Conservation (phyloP, 2,329 filamentous ascomycete species). For the Aureobasidium pullulans region DNA sequence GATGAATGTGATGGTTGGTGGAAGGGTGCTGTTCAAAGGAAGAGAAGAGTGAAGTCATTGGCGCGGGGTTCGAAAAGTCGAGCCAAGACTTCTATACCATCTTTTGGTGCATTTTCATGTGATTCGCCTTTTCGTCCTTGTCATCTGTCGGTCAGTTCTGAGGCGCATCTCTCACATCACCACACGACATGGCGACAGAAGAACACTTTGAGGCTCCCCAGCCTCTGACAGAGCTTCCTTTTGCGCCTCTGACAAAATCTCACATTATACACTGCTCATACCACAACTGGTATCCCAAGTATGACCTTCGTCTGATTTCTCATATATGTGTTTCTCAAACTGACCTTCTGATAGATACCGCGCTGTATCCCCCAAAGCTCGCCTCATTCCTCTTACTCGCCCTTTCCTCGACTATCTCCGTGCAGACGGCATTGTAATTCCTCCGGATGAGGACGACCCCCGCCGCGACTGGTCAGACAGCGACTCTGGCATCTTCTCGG, state of each 20-base stretch:
- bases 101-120: neutral
- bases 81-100: conserved; percentile 11
- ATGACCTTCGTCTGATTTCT: conserved; percentile 17
- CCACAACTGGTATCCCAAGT: conserved; percentile 81
- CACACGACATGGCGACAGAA: conserved; percentile 1
- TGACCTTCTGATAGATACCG: conserved; percentile 55
- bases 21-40: neutral
- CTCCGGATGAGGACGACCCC: conserved; percentile 53
- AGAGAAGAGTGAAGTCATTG: conserved; percentile 2
- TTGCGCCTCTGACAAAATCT: conserved; percentile 74
- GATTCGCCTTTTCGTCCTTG: neutral
- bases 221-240: conserved; percentile 46
- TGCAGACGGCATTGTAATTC: conserved; percentile 86
- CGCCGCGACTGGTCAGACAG: conserved; percentile 36
- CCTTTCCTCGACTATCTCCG: conserved; percentile 80
- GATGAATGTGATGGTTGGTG: neutral
- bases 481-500: conserved; percentile 46
- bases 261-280: conserved; percentile 95
- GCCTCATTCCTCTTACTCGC: conserved; percentile 67
- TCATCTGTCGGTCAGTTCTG: neutral
- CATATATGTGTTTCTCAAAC: neutral
- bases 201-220: neutral
- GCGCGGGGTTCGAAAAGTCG: conserved; percentile 5
- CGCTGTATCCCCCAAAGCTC: conserved; percentile 73
- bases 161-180: neutral